phyloP scores from a whole-genome alignment of 176 grass and related monocot species.

The Eremochloa ophiuroides region DNA sequence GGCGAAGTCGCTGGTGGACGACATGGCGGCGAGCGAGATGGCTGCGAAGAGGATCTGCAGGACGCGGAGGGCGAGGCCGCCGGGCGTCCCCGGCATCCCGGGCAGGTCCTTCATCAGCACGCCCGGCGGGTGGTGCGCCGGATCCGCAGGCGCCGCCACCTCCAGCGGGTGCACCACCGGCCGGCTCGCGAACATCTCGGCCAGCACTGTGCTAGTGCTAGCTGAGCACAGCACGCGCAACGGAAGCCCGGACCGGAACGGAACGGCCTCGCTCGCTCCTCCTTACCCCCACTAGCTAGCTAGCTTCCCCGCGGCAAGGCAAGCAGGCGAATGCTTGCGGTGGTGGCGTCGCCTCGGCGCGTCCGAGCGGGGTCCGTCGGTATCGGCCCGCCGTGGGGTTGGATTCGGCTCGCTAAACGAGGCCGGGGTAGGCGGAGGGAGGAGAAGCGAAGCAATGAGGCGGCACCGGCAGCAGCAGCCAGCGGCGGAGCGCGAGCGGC shows the following conservation, averaged over 20 bases:
- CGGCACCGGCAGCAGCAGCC: background rate
- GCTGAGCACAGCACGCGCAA: background rate
- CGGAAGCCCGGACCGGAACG: background rate
- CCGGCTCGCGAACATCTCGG: constrained; percentile 68
- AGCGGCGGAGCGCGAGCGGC: background rate
- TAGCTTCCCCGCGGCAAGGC: too few species aligned
- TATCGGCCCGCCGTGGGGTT: background rate
- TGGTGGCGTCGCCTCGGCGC: background rate
- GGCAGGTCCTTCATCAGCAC: constrained; percentile 89
- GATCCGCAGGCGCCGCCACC: constrained; percentile 67
- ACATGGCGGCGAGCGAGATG: constrained; percentile 68
- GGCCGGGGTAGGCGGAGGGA: background rate
- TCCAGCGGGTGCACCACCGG: constrained; percentile 93
- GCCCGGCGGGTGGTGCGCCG: constrained; percentile 45
- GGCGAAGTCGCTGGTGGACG: constrained; percentile 72
- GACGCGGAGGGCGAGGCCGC: constrained; percentile 61
- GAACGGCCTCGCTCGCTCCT: background rate
- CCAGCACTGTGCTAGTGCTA: background rate
- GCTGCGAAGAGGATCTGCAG: constrained; percentile 67
- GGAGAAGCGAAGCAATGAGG: background rate
- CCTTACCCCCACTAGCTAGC: background rate
- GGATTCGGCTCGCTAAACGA: background rate
- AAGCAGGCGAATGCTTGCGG: background rate
- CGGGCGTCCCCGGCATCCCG: constrained; percentile 76
- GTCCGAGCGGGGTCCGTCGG: background rate